Conservation (phyloP, 805 yeast genomes). For the Wickerhamomyces mucosus region DNA sequence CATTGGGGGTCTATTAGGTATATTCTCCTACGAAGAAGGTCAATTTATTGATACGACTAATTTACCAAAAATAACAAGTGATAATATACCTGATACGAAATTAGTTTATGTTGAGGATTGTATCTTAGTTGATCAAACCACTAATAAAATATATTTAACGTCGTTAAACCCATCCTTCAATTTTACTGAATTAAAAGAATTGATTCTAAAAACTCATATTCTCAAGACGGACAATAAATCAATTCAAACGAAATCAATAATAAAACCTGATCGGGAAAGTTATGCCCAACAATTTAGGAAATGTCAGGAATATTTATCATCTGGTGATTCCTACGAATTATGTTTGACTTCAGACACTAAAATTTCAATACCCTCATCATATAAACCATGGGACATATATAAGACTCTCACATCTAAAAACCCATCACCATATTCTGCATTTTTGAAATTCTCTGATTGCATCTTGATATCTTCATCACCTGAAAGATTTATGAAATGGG, state of each 20-base stretch:
- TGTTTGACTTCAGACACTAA: slow-evolving; percentile 77
- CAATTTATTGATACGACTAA: slow-evolving; percentile 25
- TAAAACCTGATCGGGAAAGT: slow-evolving; percentile 39
- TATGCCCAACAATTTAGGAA: slow-evolving; percentile 47
- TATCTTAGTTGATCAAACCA: slow-evolving; percentile 42
- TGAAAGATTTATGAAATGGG: slow-evolving; percentile 85
- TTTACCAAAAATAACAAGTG: slow-evolving; percentile 29
- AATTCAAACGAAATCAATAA: slow-evolving; percentile 21
- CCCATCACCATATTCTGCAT: slow-evolving; percentile 92
- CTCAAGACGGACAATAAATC: neutral
- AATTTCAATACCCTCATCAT: slow-evolving; percentile 37
- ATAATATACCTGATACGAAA: slow-evolving; percentile 59
- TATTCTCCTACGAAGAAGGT: slow-evolving; percentile 85
- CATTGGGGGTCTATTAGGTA: slow-evolving; percentile 85
- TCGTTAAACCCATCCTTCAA: slow-evolving; percentile 27
- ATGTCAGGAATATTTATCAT: slow-evolving; percentile 58
- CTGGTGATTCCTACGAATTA: slow-evolving; percentile 90
- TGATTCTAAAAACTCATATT: slow-evolving; percentile 1
- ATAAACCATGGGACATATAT: slow-evolving; percentile 72
- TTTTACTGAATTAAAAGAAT: slow-evolving; percentile 16
- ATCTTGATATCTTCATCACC: slow-evolving; percentile 81
- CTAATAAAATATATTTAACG: slow-evolving; percentile 38
- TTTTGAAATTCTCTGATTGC: slow-evolving; percentile 53
- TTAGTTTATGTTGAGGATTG: slow-evolving; percentile 62
- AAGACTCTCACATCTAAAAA: slow-evolving; percentile 59